Evolutionary conservation across 768 basidiomycete species (phyloP), one percentile per base, ranked within the genome.

Genomic region (Antrodiella citrinella): DNA sequence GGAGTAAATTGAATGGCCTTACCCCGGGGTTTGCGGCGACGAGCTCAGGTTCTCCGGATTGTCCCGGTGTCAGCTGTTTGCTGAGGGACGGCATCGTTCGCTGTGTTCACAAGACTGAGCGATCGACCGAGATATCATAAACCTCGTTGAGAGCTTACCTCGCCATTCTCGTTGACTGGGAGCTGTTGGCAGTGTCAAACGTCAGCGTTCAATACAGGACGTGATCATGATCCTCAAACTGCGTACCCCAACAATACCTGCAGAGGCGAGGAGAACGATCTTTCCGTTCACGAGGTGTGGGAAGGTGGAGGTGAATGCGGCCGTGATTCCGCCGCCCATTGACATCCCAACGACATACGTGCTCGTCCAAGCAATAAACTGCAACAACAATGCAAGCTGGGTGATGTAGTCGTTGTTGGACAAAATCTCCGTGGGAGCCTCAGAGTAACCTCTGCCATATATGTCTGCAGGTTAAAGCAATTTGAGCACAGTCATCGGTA

Each of bases 381-480:
- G 89, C 77, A 91, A 76, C 44, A 91, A 74, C 4, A 90, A 75
- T 0, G 89, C 88, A 13, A 91, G 81, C 59, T 91, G 87, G 0
- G 77, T 78, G 0, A 80, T 77, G 59, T 82, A 84, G 2, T 91
- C 69, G 4, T 71, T 66, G 61, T 85, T 86, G 2, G 73, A 73
- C 11, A 74, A 18, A 18, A 18, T 77, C 20, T 80, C 71, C 19
- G 80, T 74, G 0, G 88, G 87, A 1, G 87, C 86, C 49, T 87
- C 86, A 1, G 86, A 86, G 64, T 90, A 91, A 3, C 88, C 88
- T 45, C 89, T 76, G 13, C 88, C 89, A 53, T 86, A 89, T n/a
- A 88, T 68, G 66, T 91, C 88, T 88, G 52, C 23, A 15, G 4
- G 35, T 2, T 9, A 44, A n/a, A n/a, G n/a, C n/a, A n/a, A n/a